Percentiles rank a stretch among this genome's conserved stretches.
These are phyloP conservation scores for Trypanosoma cruzi DNA, from an alignment of 208 protist species.

Conservation along the genomic window DNA sequence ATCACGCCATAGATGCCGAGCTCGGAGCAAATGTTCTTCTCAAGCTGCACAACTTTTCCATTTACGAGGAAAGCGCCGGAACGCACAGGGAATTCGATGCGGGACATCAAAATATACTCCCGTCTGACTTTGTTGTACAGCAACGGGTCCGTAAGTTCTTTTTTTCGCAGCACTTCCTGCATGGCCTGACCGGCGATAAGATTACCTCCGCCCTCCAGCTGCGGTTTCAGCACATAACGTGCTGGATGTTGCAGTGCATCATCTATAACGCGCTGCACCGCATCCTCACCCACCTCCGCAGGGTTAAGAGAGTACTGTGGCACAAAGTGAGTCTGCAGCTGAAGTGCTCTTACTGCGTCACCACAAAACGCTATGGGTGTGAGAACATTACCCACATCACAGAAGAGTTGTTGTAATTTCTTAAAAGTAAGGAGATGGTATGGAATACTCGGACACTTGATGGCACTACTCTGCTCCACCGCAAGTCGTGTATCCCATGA, in stretches of 20 bases:
- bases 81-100: conserved; percentile 66
- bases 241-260: conserved; percentile 68
- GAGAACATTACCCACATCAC: conserved; percentile 65
- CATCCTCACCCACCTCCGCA: conserved; percentile 41
- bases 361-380: conserved; percentile 56
- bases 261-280: conserved; percentile 58
- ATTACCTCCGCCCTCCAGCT: conserved; percentile 96
- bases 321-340: conserved; percentile 75
- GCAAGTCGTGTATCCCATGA: conserved; percentile 78
- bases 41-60: conserved; percentile 49
- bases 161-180: conserved; percentile 44
- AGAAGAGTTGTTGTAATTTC: conserved; percentile 95
- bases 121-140: conserved; percentile 52
- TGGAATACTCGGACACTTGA: conserved; percentile 95
- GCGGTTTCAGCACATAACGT: conserved; percentile 95
- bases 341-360: conserved; percentile 44
- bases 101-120: conserved; percentile 93
- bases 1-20: conserved; percentile 89
- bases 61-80: conserved; percentile 62
- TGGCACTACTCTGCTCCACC: conserved; percentile 84
- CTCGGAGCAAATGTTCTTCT: conserved; percentile 80
- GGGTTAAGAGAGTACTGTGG: conserved; percentile 90
- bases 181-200: conserved; percentile 85
- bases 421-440: conserved; percentile 96
- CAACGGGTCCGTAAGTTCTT: conserved; percentile 20